Base-by-base conservation (phyloP, 129 eudicot genomes). In the Scalesia atractyloides region DNA sequence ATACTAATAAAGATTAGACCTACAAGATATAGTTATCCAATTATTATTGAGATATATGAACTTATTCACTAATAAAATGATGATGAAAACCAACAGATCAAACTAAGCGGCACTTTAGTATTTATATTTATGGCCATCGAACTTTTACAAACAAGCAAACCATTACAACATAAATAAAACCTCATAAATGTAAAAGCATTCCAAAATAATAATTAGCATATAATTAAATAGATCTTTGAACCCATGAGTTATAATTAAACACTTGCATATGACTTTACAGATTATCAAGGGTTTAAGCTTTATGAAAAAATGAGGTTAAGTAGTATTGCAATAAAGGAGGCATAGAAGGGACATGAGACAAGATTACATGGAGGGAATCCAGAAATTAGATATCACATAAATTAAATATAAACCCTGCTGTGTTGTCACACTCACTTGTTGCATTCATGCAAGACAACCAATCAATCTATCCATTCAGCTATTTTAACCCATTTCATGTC, bases 401-500 rank as follows among this genome's bases (percentile, higher is more conserved):
- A 80, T 80, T 62, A 69, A 80, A 80, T 80, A 80, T 59, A 68
- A 75, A 69, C 68, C 49, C 76, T 68, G 59, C 50, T 46, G 76
- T 74, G 77, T 79, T 76, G 82, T 85, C 97, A 85, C 89, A 85
- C 79, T 85, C 94, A 83, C 75, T 71, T 87, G 87, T 83, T 90
- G 86, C 89, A 81, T 79, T 87, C 89, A 85, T 87, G 90, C 91
- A 82, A 75, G 91, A 83, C 91, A 87, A 76, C 87, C 90, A 86
- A 82, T 81, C 82, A 85, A 79, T 78, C 85, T 83, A 80, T 81
- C 92, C 69, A 83, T 71, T 76, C 70, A 76, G 76, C 84, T 75
- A 80, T 80, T 75, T 75, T n/a, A n/a, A 64, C 84, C 68, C 80
- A 10, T 67, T 78, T 78, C 49, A 39, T 78, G 82, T 78, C 73